A percentile compares a stretch with the other conserved stretches of the same genome.
phyloP scores from a whole-genome alignment of 2,329 filamentous ascomycete genomes.

The Aspergillus candidus region DNA sequence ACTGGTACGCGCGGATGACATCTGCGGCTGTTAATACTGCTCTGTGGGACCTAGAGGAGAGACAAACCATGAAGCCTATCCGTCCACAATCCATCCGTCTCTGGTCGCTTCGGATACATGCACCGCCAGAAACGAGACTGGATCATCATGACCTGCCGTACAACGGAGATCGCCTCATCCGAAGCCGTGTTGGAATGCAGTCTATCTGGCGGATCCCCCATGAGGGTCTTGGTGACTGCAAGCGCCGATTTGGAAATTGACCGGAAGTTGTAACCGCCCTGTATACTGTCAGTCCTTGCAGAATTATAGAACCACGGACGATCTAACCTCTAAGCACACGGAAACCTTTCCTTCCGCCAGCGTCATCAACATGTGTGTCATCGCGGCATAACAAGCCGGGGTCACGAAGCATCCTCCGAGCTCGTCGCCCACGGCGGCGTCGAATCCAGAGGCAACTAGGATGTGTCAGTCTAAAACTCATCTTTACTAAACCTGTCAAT shows the following conservation, averaged over 20 bases:
- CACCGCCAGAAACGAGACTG: conserved; percentile 77
- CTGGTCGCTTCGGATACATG: conserved; percentile 60
- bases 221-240: conserved; percentile 83
- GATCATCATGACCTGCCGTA: conserved; percentile 52
- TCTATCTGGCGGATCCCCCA: conserved; percentile 82
- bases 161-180: conserved; percentile 48
- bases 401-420: conserved; percentile 90
- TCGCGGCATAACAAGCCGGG: conserved; percentile 87
- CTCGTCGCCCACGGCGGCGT: conserved; percentile 88
- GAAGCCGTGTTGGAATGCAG: conserved; percentile 45
- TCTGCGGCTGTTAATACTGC: conserved; percentile 42
- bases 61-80: conserved; percentile 58
- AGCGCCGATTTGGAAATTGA: conserved; percentile 91
- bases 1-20: conserved; percentile 71
- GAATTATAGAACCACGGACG: background rate
- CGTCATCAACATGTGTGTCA: conserved; percentile 99
- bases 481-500: background rate
- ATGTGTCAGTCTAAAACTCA: conserved; percentile 8
- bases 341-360: conserved; percentile 82
- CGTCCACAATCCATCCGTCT: conserved; percentile 24
- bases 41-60: no score
- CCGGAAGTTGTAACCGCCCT: conserved; percentile 85
- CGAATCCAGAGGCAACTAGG: conserved; percentile 82
- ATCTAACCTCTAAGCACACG: conserved; percentile 69
- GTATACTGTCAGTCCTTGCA: background rate